Conservation (phyloP, 371 early-diverging fungal species). For the Sanchytrium tribonematis region DNA sequence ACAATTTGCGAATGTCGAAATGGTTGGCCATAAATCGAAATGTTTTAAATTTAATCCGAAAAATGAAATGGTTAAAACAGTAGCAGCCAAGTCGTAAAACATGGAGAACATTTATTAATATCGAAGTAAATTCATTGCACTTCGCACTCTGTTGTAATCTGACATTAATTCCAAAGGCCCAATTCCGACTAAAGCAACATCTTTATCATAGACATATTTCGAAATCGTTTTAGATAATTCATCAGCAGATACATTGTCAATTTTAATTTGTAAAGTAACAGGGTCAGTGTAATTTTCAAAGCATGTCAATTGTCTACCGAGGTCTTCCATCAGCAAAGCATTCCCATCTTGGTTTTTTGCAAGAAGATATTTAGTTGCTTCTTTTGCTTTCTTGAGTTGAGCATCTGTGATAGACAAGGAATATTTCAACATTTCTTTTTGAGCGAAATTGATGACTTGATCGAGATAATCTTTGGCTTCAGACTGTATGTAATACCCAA, state of each 20-base stretch:
- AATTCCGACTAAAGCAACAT: slow-evolving; percentile 66
- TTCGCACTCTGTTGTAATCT: slow-evolving; percentile 2
- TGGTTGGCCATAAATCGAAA: not conserved
- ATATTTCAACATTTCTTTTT: not conserved
- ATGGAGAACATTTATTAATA: not conserved
- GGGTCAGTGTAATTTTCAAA: slow-evolving; percentile 60
- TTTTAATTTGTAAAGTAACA: slow-evolving; percentile 42
- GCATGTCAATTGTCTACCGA: slow-evolving; percentile 77
- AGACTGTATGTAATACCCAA: slow-evolving; percentile 70
- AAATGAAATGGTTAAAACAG: not conserved
- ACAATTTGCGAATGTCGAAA: not conserved
- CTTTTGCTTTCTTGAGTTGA: not conserved
- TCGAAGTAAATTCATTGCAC: not conserved
- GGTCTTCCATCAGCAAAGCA: slow-evolving; percentile 77
- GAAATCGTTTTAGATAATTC: slow-evolving; percentile 62
- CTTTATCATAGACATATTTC: slow-evolving; percentile 61
- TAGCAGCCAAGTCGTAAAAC: not conserved
- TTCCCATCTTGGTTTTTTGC: slow-evolving; percentile 94
- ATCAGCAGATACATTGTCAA: slow-evolving; percentile 45
- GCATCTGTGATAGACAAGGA: not conserved
- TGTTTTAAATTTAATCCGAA: not conserved
- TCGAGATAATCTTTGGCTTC: slow-evolving; percentile 13
- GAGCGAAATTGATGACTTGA: not conserved
- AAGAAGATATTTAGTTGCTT: slow-evolving; percentile 14
- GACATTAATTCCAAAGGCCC: slow-evolving; percentile 34